Base-by-base conservation (phyloP, 345 rosid genomes). In the Psidium guajava region DNA sequence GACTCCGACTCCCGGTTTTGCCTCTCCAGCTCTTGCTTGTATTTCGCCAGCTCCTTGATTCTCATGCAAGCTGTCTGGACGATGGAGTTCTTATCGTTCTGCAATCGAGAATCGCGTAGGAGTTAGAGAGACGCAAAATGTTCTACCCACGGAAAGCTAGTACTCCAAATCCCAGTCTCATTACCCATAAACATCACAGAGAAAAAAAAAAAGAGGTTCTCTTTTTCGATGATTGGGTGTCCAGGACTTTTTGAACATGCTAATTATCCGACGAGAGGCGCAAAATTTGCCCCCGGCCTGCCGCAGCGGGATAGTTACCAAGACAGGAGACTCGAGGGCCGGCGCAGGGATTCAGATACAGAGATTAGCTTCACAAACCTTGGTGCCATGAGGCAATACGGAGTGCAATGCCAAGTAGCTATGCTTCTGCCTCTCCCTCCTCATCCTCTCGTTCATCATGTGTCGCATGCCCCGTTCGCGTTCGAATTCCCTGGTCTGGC, bases 1-100 rank as follows among this genome's bases (percentile, higher is more conserved):
- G 55, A 73, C 86, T 87, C 89, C 13, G 92, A 74, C 86, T 88
- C 89, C 16, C 64, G 1, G 55, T 85, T 91, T 84, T 86, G 89
- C 83, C 84, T 91, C 88, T 91, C 90, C 86, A 93, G 20, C 82
- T 88, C 89, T 83, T 87, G 88, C 88, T 89, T 93, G 69, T 77
- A 36, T 80, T 85, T 53, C 81, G 85, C 86, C 88, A 94, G 89
- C 90, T 90, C 93, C 27, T 14, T 61, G 57, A 96, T 89, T 83
- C 86, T 86, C 86, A 61, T 86, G 16, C 84, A 75, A 2, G 96
- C 91, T n/a, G 82, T 83, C 84, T 90, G 86, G 47, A 94, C 85
- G 50, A 94, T 91, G 25, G 96, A 86, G 36, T 88, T 91, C 92
- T 95, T 96, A 12, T 93, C 94, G 7, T 83, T 91, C 99, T 95